phyloP scores from a whole-genome alignment of 805 yeast genomes.

The Middelhovenomyces tepae region DNA sequence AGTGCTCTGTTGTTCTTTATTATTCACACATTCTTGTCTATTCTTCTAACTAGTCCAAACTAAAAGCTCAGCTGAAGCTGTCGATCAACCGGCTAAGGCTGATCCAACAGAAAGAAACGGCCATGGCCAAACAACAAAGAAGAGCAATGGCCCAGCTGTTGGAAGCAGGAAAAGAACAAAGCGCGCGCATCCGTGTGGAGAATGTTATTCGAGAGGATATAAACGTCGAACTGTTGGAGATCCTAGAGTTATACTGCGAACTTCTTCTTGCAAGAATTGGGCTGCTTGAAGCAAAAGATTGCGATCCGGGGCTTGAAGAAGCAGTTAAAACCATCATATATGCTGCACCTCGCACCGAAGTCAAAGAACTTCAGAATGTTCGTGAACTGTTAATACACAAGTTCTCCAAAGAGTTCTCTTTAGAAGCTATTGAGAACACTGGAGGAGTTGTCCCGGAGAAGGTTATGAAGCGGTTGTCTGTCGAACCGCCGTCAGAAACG shows the following conservation, averaged over 20 bases:
- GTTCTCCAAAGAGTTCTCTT: constrained; percentile 61
- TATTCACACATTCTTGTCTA: background rate
- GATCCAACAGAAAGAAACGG: constrained; percentile 65
- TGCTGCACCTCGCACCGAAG: constrained; percentile 63
- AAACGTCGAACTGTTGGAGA: constrained; percentile 68
- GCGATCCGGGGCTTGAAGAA: constrained; percentile 60
- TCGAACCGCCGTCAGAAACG: constrained; percentile 56
- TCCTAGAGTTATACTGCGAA: constrained; percentile 75
- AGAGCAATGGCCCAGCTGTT: constrained; percentile 65
- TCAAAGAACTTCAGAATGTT: constrained; percentile 57
- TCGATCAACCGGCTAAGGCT: constrained; percentile 62
- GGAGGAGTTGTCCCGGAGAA: constrained; percentile 55
- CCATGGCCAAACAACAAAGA: constrained; percentile 66
- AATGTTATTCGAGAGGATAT: constrained; percentile 77
- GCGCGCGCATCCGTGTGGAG: constrained; percentile 78
- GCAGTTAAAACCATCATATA: constrained; percentile 64
- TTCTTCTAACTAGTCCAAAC: constrained; percentile 11
- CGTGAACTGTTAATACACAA: constrained; percentile 53
- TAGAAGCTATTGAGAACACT: constrained; percentile 44
- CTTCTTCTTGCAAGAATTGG: constrained; percentile 65
- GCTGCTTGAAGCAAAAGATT: constrained; percentile 38
- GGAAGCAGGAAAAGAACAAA: constrained; percentile 62
- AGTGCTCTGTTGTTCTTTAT: background rate
- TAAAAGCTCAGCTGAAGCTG: constrained; percentile 42
- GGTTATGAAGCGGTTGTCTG: constrained; percentile 50